phyloP scores from a whole-genome alignment of 2,329 filamentous ascomycete species.

The Lachnellula occidentalis region DNA sequence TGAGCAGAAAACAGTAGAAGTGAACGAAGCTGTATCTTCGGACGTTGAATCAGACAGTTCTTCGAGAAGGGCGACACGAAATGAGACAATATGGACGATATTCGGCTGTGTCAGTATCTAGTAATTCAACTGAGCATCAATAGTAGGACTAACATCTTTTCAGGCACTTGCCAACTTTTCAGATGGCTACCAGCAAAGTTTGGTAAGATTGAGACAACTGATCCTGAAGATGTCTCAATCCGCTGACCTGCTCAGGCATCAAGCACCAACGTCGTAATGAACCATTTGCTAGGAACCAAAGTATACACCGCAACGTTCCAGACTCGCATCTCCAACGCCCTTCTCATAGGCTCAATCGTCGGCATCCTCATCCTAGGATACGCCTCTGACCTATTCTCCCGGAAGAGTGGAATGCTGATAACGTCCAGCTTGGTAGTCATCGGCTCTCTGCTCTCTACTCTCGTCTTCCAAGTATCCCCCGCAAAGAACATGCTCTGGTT shows the following conservation, averaged over 20 bases:
- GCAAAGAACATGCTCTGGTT: slow-evolving; percentile 34
- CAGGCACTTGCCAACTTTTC: slow-evolving; percentile 30
- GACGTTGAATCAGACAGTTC: not conserved
- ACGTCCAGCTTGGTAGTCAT: slow-evolving; percentile 30
- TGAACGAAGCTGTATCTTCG: not conserved
- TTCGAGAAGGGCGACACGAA: not conserved
- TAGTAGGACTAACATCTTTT: not conserved
- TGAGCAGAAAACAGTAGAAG: not conserved
- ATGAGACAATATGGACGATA: not conserved
- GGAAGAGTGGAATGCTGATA: slow-evolving; percentile 31
- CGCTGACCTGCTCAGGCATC: slow-evolving; percentile 18
- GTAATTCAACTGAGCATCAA: not conserved
- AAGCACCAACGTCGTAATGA: slow-evolving; percentile 32
- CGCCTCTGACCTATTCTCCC: slow-evolving; percentile 29
- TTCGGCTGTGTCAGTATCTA: not conserved
- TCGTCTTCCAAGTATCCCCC: slow-evolving; percentile 32
- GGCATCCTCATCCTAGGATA: slow-evolving; percentile 32
- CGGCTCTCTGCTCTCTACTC: slow-evolving; percentile 32
- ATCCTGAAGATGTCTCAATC: not conserved
- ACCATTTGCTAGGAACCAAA: slow-evolving; percentile 25
- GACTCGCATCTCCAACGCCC: slow-evolving; percentile 32
- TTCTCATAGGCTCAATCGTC: slow-evolving; percentile 31
- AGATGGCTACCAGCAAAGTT: slow-evolving; percentile 31
- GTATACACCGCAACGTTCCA: slow-evolving; percentile 27
- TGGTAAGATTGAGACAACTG: slow-evolving; percentile 8